Evolutionary conservation across 768 basidiomycete genomes (phyloP), one percentile per base, ranked within the genome.

Genomic region (Gelatoporia subvermispora): DNA sequence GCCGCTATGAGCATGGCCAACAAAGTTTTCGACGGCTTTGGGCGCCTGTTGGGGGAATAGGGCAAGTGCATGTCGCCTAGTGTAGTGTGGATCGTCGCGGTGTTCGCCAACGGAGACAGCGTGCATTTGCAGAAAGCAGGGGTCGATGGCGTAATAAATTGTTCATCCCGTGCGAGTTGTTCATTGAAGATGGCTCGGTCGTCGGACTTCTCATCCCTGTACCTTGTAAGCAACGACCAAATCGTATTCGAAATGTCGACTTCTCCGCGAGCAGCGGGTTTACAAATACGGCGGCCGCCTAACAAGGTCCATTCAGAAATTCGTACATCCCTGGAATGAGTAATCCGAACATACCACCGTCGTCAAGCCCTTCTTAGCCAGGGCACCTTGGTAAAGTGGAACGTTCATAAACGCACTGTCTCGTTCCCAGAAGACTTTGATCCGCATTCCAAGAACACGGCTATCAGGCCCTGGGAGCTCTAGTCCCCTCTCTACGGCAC

Each of bases 181-280:
- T 99, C 96, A 66, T 99, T 99, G 79, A 97, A 98, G 47, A 99
- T 85, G 57, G 98, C 96, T 49, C 96, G 85, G 55, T 98, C 95
- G 24, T 81, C 82, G 1, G 81, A 79, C 67, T 90, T 94, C 62
- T 76, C 83, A 55, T 94, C 91, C 64, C 89, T 93, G 62, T 21
- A 9, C 20, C 11, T 20, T 22, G 5, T 35, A 8, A 20, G 41
- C 39, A 38, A 40, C 20, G 25, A 13, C 49, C 38, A 36, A 13
- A 47, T 5, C 13, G 4, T 43, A 41, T 39, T 16, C 8, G 9
- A 41, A 36, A 25, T n/a, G 35, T 21, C 38, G 4, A 75, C 88
- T 38, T 91, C 45, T 88, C 89, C 10, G 91, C 88, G 8, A 99
- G 74, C 22, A 99, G 82, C 0, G 96, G 96, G 63, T 99, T 99